Base-by-base conservation (phyloP, 2,329 filamentous ascomycete species). In the Monosporascus sp. region DNA sequence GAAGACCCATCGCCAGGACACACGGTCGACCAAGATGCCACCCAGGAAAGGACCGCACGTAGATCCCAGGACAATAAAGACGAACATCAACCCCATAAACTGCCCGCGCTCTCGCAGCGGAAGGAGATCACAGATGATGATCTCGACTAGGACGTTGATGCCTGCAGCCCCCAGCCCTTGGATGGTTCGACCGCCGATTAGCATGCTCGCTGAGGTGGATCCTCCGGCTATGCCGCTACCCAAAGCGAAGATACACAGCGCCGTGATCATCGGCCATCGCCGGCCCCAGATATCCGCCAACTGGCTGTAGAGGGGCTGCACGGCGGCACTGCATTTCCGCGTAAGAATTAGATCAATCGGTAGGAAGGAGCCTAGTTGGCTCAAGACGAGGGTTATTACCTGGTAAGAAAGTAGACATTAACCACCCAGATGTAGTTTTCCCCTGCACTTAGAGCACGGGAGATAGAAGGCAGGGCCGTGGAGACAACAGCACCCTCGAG, bases 51-150 rank as follows among this genome's bases (percentile, higher is more conserved):
- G 43, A 25, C 43, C 43, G 11, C 14, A 6, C 3, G 22, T 22
- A 11, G 43, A 45, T 14, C 43, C 43, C 39, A 44, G 20, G 43
- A 45, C 17, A n/a, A 55, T 50, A 49, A 55, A 52, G 35, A 52
- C 35, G n/a, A 55, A 55, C 1, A 72, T 54, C 2, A 68, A 55
- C 2, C 60, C 63, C 38, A 70, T 60, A 47, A 70, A 77, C 8
- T 69, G 67, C 1, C 72, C 71, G 49, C 77, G 63, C 53, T 77
- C 65, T 2, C 70, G 64, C 15, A 81, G 60, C 1, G 76, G 74
- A 0, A 79, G 67, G 3, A 80, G 58, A 51, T 80, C 78, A 46
- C 68, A 74, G 9, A 73, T 64, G 27, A 81, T 72, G 51, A 78
- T 66, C 43, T 79, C 72, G 6, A 71, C 63, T 1, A 80, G 65